phyloP scores from a whole-genome alignment of 2,329 filamentous ascomycete genomes.

The Penicillium italicum region DNA sequence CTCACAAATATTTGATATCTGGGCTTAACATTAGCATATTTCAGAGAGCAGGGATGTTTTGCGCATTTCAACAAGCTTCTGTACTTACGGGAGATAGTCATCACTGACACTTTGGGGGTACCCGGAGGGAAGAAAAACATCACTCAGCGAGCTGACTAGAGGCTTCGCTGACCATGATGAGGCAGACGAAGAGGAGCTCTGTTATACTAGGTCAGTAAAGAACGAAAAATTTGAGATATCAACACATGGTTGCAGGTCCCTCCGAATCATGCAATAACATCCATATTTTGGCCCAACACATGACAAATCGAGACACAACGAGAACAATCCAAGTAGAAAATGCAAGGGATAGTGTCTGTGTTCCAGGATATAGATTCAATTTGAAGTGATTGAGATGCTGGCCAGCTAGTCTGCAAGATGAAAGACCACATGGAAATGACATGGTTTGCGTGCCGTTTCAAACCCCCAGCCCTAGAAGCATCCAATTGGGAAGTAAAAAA shows the following conservation, averaged over 20 bases:
- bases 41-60: background rate
- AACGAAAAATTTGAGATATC: background rate
- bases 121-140: conserved; percentile 81
- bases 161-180: conserved; percentile 26
- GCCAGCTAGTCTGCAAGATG: background rate
- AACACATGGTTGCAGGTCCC: background rate
- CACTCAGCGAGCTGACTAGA: conserved; percentile 48
- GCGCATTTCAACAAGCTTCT: background rate
- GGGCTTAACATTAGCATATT: conserved; percentile 8
- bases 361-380: background rate
- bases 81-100: conserved; percentile 70
- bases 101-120: conserved; percentile 80
- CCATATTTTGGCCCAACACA: background rate
- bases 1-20: conserved; percentile 67
- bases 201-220: conserved; percentile 1
- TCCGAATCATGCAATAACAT: background rate
- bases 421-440: background rate
- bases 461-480: background rate
- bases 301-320: background rate
- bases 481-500: background rate
- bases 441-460: background rate
- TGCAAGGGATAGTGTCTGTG: background rate
- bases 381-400: background rate
- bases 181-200: conserved; percentile 15
- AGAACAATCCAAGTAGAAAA: background rate